Conservation (phyloP, 2,329 filamentous ascomycete species). For the Neonectria hederae region DNA sequence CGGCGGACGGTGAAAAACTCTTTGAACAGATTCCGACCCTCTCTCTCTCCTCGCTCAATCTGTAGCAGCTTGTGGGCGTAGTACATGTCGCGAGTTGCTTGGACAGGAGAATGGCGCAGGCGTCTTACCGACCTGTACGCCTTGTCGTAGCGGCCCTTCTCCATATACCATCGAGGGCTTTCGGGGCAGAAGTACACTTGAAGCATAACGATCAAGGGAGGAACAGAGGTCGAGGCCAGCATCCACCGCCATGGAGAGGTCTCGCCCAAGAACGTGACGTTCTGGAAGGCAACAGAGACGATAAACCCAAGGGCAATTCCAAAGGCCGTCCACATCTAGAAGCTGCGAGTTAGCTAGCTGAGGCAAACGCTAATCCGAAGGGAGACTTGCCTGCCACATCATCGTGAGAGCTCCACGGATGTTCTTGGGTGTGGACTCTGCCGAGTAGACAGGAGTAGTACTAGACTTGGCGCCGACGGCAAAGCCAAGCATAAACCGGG, state of each 20-base stretch:
- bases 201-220: slow-evolving; percentile 62
- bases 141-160: slow-evolving; percentile 63
- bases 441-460: slow-evolving; percentile 63
- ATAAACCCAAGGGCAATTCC: neutral
- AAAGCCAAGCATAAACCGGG: slow-evolving; percentile 58
- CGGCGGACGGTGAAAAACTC: slow-evolving; percentile 68
- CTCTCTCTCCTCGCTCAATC: slow-evolving; percentile 47
- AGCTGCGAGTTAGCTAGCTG: neutral
- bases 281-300: slow-evolving; percentile 36
- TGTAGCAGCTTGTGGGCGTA: slow-evolving; percentile 60
- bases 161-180: slow-evolving; percentile 73
- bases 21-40: slow-evolving; percentile 58
- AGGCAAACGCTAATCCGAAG: neutral
- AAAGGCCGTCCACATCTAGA: neutral
- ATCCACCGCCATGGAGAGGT: slow-evolving; percentile 70
- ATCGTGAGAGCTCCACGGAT: slow-evolving; percentile 64
- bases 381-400: slow-evolving; percentile 56
- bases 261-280: slow-evolving; percentile 43
- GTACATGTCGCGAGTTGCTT: slow-evolving; percentile 70
- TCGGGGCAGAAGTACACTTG: slow-evolving; percentile 67
- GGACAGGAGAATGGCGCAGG: slow-evolving; percentile 66
- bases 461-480: slow-evolving; percentile 66
- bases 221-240: slow-evolving; percentile 70
- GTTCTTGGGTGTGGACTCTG: slow-evolving; percentile 61
- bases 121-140: slow-evolving; percentile 66